Percentiles rank a stretch among this genome's conserved stretches.
Conservation (phyloP, 371 early-diverging fungal genomes). For the Rhizomucor miehei region DNA sequence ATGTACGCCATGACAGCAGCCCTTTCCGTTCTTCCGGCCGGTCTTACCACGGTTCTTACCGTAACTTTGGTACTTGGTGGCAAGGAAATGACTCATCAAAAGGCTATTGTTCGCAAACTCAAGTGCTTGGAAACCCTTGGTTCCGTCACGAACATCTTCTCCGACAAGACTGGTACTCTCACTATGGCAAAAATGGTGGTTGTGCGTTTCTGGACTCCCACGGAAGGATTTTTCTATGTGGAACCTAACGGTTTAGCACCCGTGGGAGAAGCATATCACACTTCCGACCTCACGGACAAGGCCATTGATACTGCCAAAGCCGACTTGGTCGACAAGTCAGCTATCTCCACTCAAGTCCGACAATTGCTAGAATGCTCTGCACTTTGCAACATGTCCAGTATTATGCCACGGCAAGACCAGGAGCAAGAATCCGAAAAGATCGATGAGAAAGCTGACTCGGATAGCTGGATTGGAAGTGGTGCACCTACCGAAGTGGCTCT, state of each 20-base stretch:
- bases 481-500: constrained; percentile 53
- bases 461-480: constrained; percentile 25
- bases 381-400: constrained; percentile 57
- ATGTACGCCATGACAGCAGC: constrained; percentile 55
- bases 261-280: constrained; percentile 52
- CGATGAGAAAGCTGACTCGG: constrained; percentile 5
- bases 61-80: constrained; percentile 91
- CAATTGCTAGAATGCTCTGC: constrained; percentile 42
- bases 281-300: constrained; percentile 7
- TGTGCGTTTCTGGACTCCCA: constrained; percentile 63
- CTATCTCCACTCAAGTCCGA: constrained; percentile 1
- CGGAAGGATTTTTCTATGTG: constrained; percentile 56
- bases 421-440: constrained; percentile 37
- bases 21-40: constrained; percentile 95
- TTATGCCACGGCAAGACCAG: constrained; percentile 32
- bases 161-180: constrained; percentile 77
- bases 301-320: neutral
- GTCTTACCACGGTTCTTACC: constrained; percentile 88
- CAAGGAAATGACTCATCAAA: constrained; percentile 75
- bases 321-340: constrained; percentile 14
- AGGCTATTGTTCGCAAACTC: constrained; percentile 46
- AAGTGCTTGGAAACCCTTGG: constrained; percentile 79
- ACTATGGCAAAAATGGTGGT: constrained; percentile 36
- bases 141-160: constrained; percentile 86
- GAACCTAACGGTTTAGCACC: constrained; percentile 62